A percentile compares a stretch with the other conserved stretches of the same genome.
Conservation (phyloP, 805 yeast species). For the Tetrapisispora arboricola region DNA sequence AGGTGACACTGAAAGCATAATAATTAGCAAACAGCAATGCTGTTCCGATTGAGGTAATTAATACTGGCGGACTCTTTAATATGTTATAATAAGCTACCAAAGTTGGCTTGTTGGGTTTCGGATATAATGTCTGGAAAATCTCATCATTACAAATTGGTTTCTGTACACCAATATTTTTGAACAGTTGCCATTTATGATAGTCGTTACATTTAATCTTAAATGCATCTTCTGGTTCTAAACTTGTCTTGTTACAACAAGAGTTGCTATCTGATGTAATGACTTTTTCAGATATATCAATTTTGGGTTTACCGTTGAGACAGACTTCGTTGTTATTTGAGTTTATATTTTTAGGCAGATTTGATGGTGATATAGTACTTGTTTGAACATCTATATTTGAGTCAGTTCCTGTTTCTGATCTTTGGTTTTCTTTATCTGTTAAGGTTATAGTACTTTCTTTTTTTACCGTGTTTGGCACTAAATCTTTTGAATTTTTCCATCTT, state of each 20-base stretch:
- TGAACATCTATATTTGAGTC: background rate
- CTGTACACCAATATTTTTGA: constrained; percentile 19
- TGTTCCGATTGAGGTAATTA: constrained; percentile 37
- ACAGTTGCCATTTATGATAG: constrained; percentile 9
- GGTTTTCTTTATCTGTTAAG: background rate
- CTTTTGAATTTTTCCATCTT: constrained; percentile 15
- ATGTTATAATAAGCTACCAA: constrained; percentile 30
- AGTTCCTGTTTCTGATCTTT: background rate
- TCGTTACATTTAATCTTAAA: background rate
- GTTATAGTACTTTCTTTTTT: background rate
- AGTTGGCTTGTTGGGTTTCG: constrained; percentile 39
- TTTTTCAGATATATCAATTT: too few species aligned
- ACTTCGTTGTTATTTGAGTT: constrained; percentile 2
- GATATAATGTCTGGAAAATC: constrained; percentile 25
- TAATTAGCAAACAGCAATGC: constrained; percentile 45
- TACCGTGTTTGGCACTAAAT: background rate
- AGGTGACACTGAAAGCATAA: constrained; percentile 43
- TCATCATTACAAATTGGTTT: constrained; percentile 19
- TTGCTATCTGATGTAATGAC: too few species aligned
- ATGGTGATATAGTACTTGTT: background rate
- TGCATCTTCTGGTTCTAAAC: background rate
- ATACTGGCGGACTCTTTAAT: constrained; percentile 35
- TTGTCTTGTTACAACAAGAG: too few species aligned
- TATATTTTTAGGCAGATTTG: constrained; percentile 14
- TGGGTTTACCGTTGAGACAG: too few species aligned